phyloP scores from a whole-genome alignment of 495 filamentous ascomycete genomes.

The Beverwykella pulmonaria region DNA sequence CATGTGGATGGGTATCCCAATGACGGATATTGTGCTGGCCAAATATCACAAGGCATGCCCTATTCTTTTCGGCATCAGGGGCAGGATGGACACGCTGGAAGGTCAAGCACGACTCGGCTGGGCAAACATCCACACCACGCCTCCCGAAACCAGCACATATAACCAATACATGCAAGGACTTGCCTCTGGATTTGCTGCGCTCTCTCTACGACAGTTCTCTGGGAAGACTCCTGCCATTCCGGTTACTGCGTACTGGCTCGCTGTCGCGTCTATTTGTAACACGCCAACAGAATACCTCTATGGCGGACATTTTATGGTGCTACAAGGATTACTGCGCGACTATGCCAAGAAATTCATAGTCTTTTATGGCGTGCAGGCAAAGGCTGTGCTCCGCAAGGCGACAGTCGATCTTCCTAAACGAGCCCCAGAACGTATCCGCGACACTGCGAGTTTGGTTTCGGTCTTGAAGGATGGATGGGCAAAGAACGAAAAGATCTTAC shows the following conservation, averaged over 20 bases:
- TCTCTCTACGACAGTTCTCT: slow-evolving; percentile 79
- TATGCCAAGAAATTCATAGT: slow-evolving; percentile 70
- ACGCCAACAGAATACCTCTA: slow-evolving; percentile 67
- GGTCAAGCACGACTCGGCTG: slow-evolving; percentile 76
- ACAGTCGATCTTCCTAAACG: slow-evolving; percentile 69
- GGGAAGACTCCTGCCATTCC: slow-evolving; percentile 77
- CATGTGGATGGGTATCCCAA: slow-evolving; percentile 66
- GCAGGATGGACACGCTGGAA: slow-evolving; percentile 70
- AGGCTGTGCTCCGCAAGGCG: slow-evolving; percentile 64
- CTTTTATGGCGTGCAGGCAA: slow-evolving; percentile 73
- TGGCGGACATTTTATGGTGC: slow-evolving; percentile 75
- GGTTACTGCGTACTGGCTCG: slow-evolving; percentile 75
- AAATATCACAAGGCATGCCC: slow-evolving; percentile 83
- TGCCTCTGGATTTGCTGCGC: slow-evolving; percentile 77
- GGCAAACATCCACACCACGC: slow-evolving; percentile 59
- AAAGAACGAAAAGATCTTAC: slow-evolving; percentile 1
- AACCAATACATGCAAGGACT: slow-evolving; percentile 81
- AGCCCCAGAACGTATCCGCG: slow-evolving; percentile 34
- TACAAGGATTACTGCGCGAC: slow-evolving; percentile 74
- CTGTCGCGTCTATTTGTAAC: slow-evolving; percentile 71
- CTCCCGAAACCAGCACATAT: slow-evolving; percentile 67
- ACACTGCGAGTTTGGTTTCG: slow-evolving; percentile 46
- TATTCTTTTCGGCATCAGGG: slow-evolving; percentile 81
- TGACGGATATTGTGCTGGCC: slow-evolving; percentile 86
- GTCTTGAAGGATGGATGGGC: slow-evolving; percentile 27